Evolutionary conservation across 306 rosid genomes (phyloP).

Genomic region (Cotoneaster glaucophyllus): DNA sequence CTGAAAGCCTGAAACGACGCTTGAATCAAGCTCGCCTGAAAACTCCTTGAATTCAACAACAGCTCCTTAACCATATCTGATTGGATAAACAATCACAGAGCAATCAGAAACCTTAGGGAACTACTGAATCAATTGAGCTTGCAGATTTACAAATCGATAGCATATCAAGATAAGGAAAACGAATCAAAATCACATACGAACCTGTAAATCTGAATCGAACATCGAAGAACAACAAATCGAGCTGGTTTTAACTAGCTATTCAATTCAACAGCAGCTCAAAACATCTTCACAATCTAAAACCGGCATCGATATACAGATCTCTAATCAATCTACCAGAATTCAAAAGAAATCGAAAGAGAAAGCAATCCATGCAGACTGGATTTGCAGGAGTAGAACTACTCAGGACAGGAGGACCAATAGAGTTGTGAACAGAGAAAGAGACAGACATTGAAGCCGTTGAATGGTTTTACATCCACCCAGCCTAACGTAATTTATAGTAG

Average conservation of each 20-base stretch:
- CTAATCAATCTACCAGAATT: conserved; percentile 13
- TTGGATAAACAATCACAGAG: neutral
- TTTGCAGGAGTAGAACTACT: neutral
- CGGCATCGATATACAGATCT: conserved; percentile 16
- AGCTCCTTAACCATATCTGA: neutral
- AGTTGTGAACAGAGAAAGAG: neutral
- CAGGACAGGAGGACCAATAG: neutral
- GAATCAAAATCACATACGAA: neutral
- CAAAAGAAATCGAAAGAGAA: fast-evolving
- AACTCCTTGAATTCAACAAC: neutral
- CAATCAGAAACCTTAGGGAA: neutral
- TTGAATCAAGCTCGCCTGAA: no score
- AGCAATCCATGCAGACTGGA: neutral
- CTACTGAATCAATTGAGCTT: neutral
- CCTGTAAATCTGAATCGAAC: neutral
- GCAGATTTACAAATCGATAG: neutral
- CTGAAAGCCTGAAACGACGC: neutral
- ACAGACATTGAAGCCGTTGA: neutral
- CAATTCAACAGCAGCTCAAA: neutral
- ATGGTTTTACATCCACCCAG: neutral
- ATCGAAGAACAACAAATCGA: neutral
- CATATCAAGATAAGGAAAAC: neutral
- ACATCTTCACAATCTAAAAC: neutral
- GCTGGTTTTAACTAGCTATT: neutral
- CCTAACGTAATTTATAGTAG: neutral